These are phyloP conservation scores for Paxillus ammoniavirescens DNA, from an alignment of 768 basidiomycete genomes.

Conservation along the genomic window DNA sequence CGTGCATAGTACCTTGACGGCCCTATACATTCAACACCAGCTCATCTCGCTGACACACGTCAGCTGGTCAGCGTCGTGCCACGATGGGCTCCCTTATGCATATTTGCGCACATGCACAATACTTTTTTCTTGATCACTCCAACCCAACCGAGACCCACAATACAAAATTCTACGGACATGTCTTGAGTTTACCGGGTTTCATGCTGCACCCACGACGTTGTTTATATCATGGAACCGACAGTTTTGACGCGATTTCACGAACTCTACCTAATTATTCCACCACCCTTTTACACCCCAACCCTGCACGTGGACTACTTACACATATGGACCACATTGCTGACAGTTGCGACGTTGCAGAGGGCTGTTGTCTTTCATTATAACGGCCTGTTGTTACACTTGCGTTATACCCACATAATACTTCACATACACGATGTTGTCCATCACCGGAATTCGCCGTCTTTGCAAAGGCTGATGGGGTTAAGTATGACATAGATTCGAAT, in stretches of 20 bases:
- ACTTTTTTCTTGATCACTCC: not conserved
- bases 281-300: conserved; percentile 5
- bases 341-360: not conserved
- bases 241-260: not conserved
- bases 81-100: not conserved
- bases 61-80: not conserved
- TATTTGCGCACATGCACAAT: not conserved
- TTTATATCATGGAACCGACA: not conserved
- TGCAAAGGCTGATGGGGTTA: not conserved
- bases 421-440: no score
- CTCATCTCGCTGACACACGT: not conserved
- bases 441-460: no score
- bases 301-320: not conserved
- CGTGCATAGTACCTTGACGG: not conserved
- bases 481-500: no score
- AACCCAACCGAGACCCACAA: not conserved
- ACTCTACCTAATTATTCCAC: conserved; percentile 17
- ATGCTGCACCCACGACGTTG: not conserved
- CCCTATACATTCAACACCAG: no score
- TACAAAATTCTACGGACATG: conserved; percentile 9
- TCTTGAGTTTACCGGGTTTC: conserved; percentile 1
- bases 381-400: not conserved
- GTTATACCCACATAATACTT: conserved; percentile 1
- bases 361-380: not conserved
- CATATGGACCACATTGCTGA: not conserved